These are phyloP conservation scores for Ganoderma sinense DNA, from an alignment of 1,284 basidiomycete genomes.

Conservation along the genomic window DNA sequence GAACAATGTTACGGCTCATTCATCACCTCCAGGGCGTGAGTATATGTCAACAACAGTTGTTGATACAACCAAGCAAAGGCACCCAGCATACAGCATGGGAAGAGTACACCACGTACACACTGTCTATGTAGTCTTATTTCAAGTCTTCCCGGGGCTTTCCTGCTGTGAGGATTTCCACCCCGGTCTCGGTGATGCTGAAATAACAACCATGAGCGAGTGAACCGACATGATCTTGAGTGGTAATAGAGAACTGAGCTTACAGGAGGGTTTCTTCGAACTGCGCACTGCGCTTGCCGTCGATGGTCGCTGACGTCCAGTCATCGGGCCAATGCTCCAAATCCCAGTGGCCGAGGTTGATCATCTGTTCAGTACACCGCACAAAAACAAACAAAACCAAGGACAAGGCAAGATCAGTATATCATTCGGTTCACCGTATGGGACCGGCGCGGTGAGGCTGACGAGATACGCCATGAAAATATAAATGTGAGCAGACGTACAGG, in stretches of 20 bases:
- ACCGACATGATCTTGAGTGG: background rate
- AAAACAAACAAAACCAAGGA: background rate
- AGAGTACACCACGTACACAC: background rate
- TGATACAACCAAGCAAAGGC: background rate
- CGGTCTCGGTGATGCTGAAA: constrained; percentile 87
- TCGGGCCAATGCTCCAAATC: constrained; percentile 85
- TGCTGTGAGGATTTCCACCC: constrained; percentile 89
- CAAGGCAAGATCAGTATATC: background rate
- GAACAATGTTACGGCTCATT: background rate
- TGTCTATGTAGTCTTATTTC: constrained; percentile 24
- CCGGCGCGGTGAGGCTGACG: background rate
- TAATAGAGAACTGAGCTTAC: constrained; percentile 52
- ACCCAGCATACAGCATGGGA: background rate
- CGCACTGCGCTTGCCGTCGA: constrained; percentile 89
- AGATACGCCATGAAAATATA: background rate
- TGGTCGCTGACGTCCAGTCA: constrained; percentile 94
- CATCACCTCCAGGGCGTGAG: background rate
- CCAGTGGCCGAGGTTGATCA: constrained; percentile 91
- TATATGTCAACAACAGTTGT: background rate
- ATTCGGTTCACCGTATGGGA: background rate
- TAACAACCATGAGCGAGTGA: background rate
- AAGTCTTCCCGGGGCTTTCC: constrained; percentile 51
- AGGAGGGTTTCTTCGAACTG: constrained; percentile 96
- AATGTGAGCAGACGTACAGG: constrained; percentile 57
- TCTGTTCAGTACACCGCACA: constrained; percentile 53